phyloP scores from a whole-genome alignment of 139 green algal genomes.

The Chlorella ohadii region DNA sequence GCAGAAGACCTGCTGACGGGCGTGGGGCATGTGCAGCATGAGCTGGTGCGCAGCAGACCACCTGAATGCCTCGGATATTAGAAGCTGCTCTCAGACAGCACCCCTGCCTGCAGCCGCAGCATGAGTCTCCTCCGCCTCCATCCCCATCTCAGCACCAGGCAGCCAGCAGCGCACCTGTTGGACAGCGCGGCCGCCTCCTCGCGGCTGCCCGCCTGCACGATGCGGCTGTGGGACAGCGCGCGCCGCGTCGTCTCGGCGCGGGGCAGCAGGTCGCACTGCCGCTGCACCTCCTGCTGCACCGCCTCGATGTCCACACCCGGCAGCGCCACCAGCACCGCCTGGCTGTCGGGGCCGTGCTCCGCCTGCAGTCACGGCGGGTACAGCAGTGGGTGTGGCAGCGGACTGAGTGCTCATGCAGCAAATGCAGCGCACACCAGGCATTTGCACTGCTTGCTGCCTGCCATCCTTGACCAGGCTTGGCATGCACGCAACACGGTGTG shows the following conservation, averaged over 20 bases:
- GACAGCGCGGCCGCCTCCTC: conserved; percentile 87
- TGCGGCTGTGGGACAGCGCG: conserved; percentile 90
- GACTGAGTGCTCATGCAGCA: too few relatives aligned
- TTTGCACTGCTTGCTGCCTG: too few relatives aligned
- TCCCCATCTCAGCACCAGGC: background rate
- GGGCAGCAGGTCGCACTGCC: conserved; percentile 87
- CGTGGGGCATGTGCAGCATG: too few relatives aligned
- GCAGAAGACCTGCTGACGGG: too few relatives aligned
- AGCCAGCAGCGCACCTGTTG: conserved; percentile 63
- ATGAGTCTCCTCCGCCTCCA: background rate
- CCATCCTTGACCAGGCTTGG: too few relatives aligned
- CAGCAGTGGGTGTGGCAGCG: too few relatives aligned
- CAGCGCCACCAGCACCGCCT: conserved; percentile 94
- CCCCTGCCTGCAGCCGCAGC: too few relatives aligned
- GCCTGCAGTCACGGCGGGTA: conserved; percentile 54
- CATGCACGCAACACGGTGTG: too few relatives aligned
- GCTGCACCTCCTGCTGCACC: conserved; percentile 80
- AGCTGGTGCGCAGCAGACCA: too few relatives aligned
- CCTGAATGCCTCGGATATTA: too few relatives aligned
- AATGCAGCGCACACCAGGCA: too few relatives aligned
- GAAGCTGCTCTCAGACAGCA: too few relatives aligned
- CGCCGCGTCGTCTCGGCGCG: conserved; percentile 83
- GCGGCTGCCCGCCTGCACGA: conserved; percentile 65
- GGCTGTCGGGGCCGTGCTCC: conserved; percentile 95
- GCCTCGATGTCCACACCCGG: conserved; percentile 85